Percentiles rank a stretch among this genome's conserved stretches.
phyloP scores from a whole-genome alignment of 768 basidiomycete species.

The Albatrellus ellisii region DNA sequence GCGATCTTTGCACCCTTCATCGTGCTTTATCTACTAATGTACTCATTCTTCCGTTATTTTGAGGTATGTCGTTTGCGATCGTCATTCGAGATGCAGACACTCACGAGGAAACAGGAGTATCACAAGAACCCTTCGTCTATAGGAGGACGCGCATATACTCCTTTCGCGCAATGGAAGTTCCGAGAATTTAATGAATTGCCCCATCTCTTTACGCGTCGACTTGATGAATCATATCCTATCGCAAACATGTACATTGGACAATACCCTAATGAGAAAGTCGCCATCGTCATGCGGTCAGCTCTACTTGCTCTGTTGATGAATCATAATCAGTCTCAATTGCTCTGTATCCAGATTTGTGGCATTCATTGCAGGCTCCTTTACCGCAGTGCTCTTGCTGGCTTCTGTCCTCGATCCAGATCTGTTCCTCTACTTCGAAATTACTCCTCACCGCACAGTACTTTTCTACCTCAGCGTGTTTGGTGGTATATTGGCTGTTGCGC shows the following conservation, averaged over 20 bases:
- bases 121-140: conserved; percentile 97
- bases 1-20: conserved; percentile 96
- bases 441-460: conserved; percentile 80
- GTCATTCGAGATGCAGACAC: conserved; percentile 6
- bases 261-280: conserved; percentile 91
- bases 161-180: conserved; percentile 96
- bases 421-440: conserved; percentile 90
- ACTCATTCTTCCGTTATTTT: conserved; percentile 99
- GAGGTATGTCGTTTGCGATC: conserved; percentile 44
- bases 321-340: too few species aligned
- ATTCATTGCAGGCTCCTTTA: conserved; percentile 93
- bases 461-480: conserved; percentile 91
- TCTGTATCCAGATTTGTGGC: conserved; percentile 64
- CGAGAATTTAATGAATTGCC: conserved; percentile 98
- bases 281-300: conserved; percentile 76
- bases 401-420: conserved; percentile 90
- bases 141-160: conserved; percentile 84
- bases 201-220: conserved; percentile 76
- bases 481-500: conserved; percentile 73
- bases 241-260: conserved; percentile 96
- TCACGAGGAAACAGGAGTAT: conserved; percentile 58
- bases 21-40: conserved; percentile 90
- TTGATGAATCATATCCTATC: conserved; percentile 79
- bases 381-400: conserved; percentile 85
- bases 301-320: background rate